These are phyloP conservation scores for Lepidopterella palustris DNA, from an alignment of 495 filamentous ascomycete genomes.

Conservation along the genomic window DNA sequence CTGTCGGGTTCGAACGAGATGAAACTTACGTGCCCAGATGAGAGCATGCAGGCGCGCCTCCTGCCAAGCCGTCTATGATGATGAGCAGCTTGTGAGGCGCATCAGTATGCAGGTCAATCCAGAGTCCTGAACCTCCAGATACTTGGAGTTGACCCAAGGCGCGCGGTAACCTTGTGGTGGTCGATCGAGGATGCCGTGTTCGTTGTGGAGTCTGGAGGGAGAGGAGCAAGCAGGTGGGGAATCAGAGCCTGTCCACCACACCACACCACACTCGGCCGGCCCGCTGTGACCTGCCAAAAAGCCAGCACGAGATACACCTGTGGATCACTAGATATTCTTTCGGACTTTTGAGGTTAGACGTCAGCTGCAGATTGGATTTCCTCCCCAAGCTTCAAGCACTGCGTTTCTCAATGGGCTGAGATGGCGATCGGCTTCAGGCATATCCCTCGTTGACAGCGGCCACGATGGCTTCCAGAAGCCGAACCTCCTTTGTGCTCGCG, in stretches of 20 bases:
- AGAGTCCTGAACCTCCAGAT: too few species aligned
- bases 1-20: slow-evolving; percentile 4
- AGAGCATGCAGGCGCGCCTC: neutral
- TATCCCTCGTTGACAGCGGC: neutral
- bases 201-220: too few species aligned
- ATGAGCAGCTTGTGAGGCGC: too few species aligned
- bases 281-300: neutral
- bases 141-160: too few species aligned
- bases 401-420: neutral
- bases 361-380: neutral
- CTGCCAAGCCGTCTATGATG: neutral
- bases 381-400: neutral
- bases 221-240: too few species aligned
- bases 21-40: slow-evolving; percentile 6
- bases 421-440: neutral
- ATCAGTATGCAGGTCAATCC: too few species aligned
- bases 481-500: neutral
- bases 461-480: neutral
- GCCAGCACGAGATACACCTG: neutral
- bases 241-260: too few species aligned
- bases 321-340: neutral
- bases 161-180: neutral
- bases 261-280: neutral
- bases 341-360: neutral
- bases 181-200: neutral